These are phyloP conservation scores for Phaseolus lunatus DNA, from an alignment of 306 rosid species.

Conservation along the genomic window DNA sequence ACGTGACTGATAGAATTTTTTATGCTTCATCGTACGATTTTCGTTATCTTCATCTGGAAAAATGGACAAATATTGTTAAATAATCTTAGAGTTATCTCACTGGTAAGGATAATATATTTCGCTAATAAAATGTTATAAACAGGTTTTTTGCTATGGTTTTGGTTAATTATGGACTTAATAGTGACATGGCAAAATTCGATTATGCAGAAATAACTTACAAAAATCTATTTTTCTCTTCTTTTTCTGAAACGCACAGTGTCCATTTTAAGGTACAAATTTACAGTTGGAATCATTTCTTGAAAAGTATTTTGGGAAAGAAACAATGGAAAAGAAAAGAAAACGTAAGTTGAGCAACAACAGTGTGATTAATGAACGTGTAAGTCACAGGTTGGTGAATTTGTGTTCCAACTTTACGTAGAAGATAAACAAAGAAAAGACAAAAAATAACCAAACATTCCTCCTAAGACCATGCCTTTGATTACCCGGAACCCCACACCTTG, in stretches of 20 bases:
- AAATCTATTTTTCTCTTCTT: background rate
- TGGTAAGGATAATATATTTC: conserved; percentile 17
- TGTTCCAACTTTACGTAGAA: conserved; percentile 59
- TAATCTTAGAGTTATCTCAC: conserved; percentile 16
- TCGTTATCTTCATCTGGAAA: conserved; percentile 21
- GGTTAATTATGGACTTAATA: no score
- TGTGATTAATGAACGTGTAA: conserved; percentile 59
- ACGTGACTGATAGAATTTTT: conserved; percentile 37
- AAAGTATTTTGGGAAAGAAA: conserved; percentile 78
- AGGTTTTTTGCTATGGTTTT: background rate
- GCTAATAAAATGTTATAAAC: background rate
- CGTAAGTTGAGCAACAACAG: conserved; percentile 65
- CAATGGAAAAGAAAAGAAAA: conserved; percentile 56
- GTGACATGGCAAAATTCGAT: conserved; percentile 25
- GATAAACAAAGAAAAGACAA: conserved; percentile 59
- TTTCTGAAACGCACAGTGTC: conserved; percentile 19
- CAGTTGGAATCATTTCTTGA: conserved; percentile 59
- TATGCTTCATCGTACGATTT: background rate
- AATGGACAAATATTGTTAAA: background rate
- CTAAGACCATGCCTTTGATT: conserved; percentile 44
- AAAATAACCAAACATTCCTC: conserved; percentile 36
- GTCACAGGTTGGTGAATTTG: conserved; percentile 57
- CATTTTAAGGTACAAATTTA: conserved; percentile 43
- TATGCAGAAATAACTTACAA: conserved; percentile 2
- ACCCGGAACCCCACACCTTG: conserved; percentile 51